These are phyloP conservation scores for Tagetes patula DNA, from an alignment of 129 eudicot genomes.

Conservation along the genomic window DNA sequence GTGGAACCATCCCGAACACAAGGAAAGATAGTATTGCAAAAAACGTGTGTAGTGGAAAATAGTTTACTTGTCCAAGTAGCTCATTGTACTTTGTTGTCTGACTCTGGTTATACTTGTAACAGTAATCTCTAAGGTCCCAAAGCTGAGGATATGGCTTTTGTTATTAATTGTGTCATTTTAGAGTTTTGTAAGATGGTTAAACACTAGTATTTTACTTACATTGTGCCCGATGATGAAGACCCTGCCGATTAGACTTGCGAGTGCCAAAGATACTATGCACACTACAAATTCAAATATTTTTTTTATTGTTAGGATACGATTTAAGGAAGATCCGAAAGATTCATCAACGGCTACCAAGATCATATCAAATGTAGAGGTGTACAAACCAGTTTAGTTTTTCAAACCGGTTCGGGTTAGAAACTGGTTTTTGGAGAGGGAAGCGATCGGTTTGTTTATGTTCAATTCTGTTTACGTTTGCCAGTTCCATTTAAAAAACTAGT, in stretches of 20 bases:
- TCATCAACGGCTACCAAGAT: neutral
- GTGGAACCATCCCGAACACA: constrained; percentile 40
- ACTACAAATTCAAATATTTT: constrained; percentile 25
- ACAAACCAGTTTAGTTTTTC: no score
- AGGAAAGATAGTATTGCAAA: constrained; percentile 36
- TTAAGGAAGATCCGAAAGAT: neutral
- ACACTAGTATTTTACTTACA: constrained; percentile 39
- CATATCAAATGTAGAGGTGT: neutral
- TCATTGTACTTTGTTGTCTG: constrained; percentile 29
- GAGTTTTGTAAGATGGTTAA: neutral
- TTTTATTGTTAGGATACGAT: constrained; percentile 20
- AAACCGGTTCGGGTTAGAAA: no score
- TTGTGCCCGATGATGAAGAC: constrained; percentile 45
- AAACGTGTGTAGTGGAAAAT: constrained; percentile 34
- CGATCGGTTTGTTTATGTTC: no score
- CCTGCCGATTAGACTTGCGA: constrained; percentile 59
- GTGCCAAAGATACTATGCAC: constrained; percentile 46
- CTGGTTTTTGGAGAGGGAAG: no score
- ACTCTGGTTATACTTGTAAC: constrained; percentile 13
- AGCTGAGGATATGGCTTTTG: constrained; percentile 18
- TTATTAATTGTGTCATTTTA: neutral
- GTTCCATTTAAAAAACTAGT: no score
- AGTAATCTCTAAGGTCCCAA: constrained; percentile 39
- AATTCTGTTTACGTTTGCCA: no score
- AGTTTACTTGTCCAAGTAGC: constrained; percentile 38